These are phyloP conservation scores for Trapa incisa DNA, from an alignment of 345 rosid genomes.

Conservation along the genomic window DNA sequence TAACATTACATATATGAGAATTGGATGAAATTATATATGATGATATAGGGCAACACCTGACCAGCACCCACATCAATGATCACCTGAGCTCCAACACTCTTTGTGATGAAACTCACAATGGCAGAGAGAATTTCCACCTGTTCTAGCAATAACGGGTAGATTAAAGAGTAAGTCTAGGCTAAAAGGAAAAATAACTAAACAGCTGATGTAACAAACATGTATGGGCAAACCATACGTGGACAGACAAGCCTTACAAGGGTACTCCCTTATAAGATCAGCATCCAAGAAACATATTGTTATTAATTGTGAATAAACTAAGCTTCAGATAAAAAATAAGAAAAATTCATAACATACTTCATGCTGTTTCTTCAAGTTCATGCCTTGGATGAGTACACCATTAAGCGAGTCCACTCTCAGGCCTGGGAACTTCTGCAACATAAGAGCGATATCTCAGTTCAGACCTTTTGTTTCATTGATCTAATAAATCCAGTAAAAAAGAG, in stretches of 20 bases:
- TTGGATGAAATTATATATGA: not conserved
- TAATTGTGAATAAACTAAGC: not conserved
- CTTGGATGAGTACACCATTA: conserved; percentile 65
- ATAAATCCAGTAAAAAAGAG: not conserved
- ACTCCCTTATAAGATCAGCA: not conserved
- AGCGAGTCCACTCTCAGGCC: conserved; percentile 35
- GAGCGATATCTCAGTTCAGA: conserved; percentile 1
- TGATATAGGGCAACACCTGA: conserved; percentile 40
- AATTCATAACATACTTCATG: conserved; percentile 49
- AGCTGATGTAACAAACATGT: not conserved
- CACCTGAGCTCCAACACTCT: conserved; percentile 37
- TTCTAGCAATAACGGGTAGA: conserved; percentile 8
- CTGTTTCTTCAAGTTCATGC: conserved; percentile 81
- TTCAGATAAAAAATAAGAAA: not conserved
- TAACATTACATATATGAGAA: not conserved
- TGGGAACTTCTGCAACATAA: conserved; percentile 35
- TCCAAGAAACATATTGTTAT: not conserved
- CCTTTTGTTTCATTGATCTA: not conserved
- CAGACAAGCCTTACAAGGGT: not conserved
- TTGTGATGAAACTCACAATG: conserved; percentile 45
- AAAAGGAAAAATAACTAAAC: not conserved
- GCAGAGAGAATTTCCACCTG: conserved; percentile 92
- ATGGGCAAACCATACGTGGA: not conserved
- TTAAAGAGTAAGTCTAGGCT: not conserved
- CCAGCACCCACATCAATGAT: conserved; percentile 92